These are phyloP conservation scores for Cinchona pubescens DNA, from an alignment of 257 asterid genomes.

Conservation along the genomic window DNA sequence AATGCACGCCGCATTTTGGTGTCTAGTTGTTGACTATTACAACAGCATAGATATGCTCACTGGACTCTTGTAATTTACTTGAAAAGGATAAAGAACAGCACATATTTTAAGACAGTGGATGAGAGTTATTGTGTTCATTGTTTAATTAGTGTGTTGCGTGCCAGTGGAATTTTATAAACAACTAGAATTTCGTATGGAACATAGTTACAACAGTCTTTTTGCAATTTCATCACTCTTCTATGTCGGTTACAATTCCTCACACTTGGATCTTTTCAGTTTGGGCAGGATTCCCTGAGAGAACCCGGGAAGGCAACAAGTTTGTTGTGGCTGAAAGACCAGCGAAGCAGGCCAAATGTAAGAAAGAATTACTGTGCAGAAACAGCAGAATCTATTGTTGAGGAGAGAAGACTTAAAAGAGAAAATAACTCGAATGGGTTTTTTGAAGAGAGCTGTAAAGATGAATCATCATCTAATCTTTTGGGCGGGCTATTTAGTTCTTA, in stretches of 20 bases:
- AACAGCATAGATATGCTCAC: neutral
- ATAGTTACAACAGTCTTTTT: neutral
- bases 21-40: neutral
- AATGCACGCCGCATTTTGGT: neutral
- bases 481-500: conserved; percentile 62
- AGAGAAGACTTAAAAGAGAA: conserved; percentile 69
- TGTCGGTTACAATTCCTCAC: neutral
- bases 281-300: conserved; percentile 96
- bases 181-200: neutral
- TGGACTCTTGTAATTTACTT: too few species aligned
- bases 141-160: neutral
- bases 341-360: conserved; percentile 45
- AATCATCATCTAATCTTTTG: conserved; percentile 62
- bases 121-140: neutral
- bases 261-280: conserved; percentile 50
- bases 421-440: conserved; percentile 54
- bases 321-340: conserved; percentile 73
- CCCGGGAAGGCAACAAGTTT: conserved; percentile 90
- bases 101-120: neutral
- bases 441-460: conserved; percentile 44
- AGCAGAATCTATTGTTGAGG: conserved; percentile 72
- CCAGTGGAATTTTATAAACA: neutral
- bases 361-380: conserved; percentile 58
- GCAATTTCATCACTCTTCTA: neutral
- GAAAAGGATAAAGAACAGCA: neutral